These are phyloP conservation scores for Microthlaspi erraticum DNA, from an alignment of 345 rosid species.

Conservation along the genomic window DNA sequence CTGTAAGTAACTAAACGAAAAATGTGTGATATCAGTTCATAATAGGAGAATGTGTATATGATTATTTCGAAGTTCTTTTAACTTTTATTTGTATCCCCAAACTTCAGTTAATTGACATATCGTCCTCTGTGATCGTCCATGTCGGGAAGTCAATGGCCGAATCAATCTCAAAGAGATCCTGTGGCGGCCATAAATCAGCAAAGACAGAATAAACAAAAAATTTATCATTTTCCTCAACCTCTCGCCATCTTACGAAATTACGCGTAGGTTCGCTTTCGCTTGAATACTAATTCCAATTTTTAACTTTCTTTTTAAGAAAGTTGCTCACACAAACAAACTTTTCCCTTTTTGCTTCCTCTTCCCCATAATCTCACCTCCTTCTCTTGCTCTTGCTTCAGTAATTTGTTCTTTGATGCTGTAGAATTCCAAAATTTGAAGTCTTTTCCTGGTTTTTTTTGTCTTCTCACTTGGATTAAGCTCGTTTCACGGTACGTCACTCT, in stretches of 20 bases:
- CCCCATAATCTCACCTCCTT: not conserved
- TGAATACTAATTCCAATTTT: conserved; percentile 22
- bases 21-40: not conserved
- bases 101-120: not conserved
- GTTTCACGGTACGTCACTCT: conserved; percentile 36
- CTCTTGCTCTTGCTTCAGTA: conserved; percentile 23
- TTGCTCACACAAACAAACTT: conserved; percentile 22
- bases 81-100: conserved; percentile 1
- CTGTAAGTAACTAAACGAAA: not conserved
- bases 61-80: not conserved
- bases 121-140: not conserved
- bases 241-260: conserved; percentile 39
- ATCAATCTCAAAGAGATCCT: not conserved
- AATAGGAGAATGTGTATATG: not conserved
- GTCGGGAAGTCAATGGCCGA: conserved; percentile 29
- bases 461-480: conserved; percentile 22
- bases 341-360: conserved; percentile 16
- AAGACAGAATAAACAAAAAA: conserved; percentile 19
- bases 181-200: not conserved
- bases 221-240: conserved; percentile 19
- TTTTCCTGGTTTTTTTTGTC: not conserved
- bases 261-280: conserved; percentile 15
- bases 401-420: conserved; percentile 8
- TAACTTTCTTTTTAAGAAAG: conserved; percentile 9
- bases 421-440: not conserved